Conservation (phyloP, 2,329 filamentous ascomycete species). For the Colletotrichum paranaense region DNA sequence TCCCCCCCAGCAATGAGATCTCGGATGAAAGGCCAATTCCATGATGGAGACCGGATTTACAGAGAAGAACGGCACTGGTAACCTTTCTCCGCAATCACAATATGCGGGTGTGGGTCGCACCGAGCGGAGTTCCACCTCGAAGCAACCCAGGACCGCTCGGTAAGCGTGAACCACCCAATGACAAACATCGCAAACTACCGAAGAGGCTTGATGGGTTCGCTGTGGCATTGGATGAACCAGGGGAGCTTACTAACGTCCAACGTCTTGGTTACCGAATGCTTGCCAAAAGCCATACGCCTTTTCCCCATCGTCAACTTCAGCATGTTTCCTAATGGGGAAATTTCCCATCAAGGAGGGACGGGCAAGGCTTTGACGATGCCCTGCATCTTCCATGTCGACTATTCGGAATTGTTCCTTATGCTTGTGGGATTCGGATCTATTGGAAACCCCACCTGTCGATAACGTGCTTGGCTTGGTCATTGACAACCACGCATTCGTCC, state of each 20-base stretch:
- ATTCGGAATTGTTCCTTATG: neutral
- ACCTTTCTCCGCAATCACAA: slow-evolving; percentile 16
- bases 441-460: neutral
- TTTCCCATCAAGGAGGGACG: neutral
- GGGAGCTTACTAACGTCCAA: slow-evolving; percentile 26
- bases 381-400: no score
- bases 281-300: neutral
- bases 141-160: neutral
- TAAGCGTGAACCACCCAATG: slow-evolving; percentile 12
- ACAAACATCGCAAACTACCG: neutral
- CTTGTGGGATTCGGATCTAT: neutral
- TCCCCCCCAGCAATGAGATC: neutral
- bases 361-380: neutral
- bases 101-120: neutral
- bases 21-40: neutral
- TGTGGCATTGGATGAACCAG: neutral
- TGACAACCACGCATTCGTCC: neutral
- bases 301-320: neutral
- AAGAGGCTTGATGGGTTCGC: neutral
- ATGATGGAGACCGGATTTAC: neutral
- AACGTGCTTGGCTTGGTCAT: neutral
- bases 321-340: slow-evolving; percentile 17
- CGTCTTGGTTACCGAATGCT: neutral
- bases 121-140: slow-evolving; percentile 25
- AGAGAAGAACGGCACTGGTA: neutral